These are phyloP conservation scores for Stephania japonica DNA, from an alignment of 164 flowering plant species.

Conservation along the genomic window DNA sequence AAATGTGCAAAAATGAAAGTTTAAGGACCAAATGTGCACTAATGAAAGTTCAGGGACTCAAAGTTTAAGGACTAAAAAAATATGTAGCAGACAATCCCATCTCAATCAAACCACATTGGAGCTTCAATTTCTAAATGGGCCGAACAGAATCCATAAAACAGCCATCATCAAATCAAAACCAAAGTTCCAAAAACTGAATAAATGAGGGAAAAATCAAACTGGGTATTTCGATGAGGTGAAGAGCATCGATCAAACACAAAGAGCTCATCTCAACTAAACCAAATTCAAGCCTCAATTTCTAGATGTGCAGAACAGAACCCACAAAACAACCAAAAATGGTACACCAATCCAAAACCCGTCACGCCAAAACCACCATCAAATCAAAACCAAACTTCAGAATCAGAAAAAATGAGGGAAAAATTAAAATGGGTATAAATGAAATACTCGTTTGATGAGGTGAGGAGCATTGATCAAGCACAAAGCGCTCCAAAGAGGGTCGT, in stretches of 20 bases:
- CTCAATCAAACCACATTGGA: no score
- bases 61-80: no score
- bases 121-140: background rate
- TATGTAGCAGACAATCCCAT: no score
- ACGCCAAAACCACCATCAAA: background rate
- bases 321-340: no score
- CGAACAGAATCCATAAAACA: background rate
- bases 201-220: background rate
- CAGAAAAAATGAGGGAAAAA: background rate
- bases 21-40: no score
- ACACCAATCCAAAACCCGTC: background rate
- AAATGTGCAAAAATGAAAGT: no score
- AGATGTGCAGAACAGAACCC: background rate
- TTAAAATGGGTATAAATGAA: conserved; percentile 3
- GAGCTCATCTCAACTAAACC: no score
- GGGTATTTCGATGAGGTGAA: conserved; percentile 48
- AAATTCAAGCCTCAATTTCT: background rate
- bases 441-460: conserved; percentile 57
- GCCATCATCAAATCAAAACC: background rate
- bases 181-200: background rate
- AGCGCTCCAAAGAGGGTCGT: conserved; percentile 93
- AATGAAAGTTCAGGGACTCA: no score
- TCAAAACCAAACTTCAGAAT: background rate
- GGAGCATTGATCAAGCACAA: conserved; percentile 63
- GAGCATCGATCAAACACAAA: conserved; percentile 52